phyloP scores from a whole-genome alignment of 2,329 filamentous ascomycete genomes.

The Ascocoryne sarcoides region DNA sequence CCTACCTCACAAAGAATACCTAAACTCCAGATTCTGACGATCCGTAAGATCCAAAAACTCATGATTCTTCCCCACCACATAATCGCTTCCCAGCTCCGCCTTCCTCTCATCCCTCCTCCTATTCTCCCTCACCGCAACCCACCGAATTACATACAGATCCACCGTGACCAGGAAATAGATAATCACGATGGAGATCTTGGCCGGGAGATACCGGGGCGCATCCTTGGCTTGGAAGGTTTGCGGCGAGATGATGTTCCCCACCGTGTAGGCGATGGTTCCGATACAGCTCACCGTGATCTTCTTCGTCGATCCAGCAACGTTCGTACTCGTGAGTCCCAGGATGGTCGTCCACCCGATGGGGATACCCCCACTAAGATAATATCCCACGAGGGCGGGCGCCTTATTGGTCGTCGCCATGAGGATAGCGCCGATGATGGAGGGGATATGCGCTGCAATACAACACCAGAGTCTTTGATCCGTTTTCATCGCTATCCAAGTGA shows the following conservation, averaged over 20 bases:
- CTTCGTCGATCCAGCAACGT: conserved; percentile 38
- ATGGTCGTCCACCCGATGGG: conserved; percentile 1
- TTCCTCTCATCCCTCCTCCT: conserved; percentile 27
- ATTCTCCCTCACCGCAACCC: conserved; percentile 29
- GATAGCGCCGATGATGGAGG: conserved; percentile 2
- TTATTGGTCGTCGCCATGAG: conserved; percentile 3
- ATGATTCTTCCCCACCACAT: no score
- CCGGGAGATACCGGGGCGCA: conserved; percentile 33
- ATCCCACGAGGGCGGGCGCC: conserved; percentile 1
- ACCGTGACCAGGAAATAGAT: conserved; percentile 5
- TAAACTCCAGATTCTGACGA: conserved; percentile 10
- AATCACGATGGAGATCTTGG: conserved; percentile 3
- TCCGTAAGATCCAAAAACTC: conserved; percentile 14
- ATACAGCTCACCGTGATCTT: conserved; percentile 37
- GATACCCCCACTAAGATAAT: no score
- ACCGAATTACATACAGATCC: conserved; percentile 19
- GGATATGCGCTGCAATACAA: conserved; percentile 3
- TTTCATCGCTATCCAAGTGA: conserved; percentile 6
- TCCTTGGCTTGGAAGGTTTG: conserved; percentile 43
- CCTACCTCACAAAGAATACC: no score
- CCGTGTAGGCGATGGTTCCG: conserved; percentile 39
- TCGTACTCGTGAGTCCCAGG: conserved; percentile 3
- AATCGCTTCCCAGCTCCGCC: no score
- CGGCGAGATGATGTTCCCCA: conserved; percentile 47
- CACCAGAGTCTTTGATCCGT: conserved; percentile 3